Evolutionary conservation across 1,139 yeast species (phyloP), one percentile per base, ranked within the genome.

Genomic region (Lodderomyces beijingensis): DNA sequence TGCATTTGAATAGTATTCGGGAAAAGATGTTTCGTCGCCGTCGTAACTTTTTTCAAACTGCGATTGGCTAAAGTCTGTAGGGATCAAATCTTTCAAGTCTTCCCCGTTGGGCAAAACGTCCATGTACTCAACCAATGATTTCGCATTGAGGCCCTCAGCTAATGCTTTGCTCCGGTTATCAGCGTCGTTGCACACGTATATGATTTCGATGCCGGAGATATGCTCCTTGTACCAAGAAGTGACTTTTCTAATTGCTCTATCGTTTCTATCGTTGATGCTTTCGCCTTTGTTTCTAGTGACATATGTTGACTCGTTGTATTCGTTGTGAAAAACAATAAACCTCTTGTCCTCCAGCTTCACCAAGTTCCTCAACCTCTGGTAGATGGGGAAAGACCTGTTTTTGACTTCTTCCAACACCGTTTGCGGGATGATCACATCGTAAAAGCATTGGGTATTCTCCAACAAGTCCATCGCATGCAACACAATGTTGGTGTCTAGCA

Each of bases 331-430:
- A 3, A 91, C 94, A 28, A 85, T 75, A 51, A 89, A 87, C 41
- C 97, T 67, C 56, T 91, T 93, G 30, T 77, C 86, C 37, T 83
- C 89, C 32, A 79, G 79, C 47, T 77, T 79, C 12, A 87, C 79
- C 28, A 93, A 63, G 4, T 84, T 75, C 48, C 97, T 72, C 33
- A 91, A 60, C 50, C 98, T 71, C 47, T 84, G 81, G 53, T 89
- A 93, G 18, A 89, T 80, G 2, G 98, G 96, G 49, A 80, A 76
- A 28, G 95, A 85, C 50, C 84, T 70, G 53, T 87, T 88, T 43
- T 88, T 76, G 13, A 89, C 96, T 57, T 93, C 97, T 48, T 93
- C 97, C 28, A 93, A 66, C 1, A 87, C 97, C 3, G 95, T 83
- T 55, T 93, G 98, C 2, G 97, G 96, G 11, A 93, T 64, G 36